Base-by-base conservation (phyloP, 495 filamentous ascomycete species). In the Cetradonia linearis region DNA sequence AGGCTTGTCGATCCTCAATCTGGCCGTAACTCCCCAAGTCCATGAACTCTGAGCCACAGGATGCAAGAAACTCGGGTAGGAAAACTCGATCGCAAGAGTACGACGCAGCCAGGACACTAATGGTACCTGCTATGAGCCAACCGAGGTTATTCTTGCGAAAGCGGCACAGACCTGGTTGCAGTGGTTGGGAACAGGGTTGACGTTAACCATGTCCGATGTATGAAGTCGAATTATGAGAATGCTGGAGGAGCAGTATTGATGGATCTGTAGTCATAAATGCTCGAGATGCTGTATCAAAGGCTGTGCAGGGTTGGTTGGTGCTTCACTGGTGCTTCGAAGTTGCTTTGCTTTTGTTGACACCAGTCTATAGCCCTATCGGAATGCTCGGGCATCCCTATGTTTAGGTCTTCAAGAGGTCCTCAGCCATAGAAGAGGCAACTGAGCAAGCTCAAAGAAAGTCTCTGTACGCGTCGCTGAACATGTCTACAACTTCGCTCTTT, bases 301-400 rank as follows among this genome's bases (percentile, higher is more conserved):
- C n/a, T 46, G 25, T 46, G 42, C 20, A 46, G 16, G n/a, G 42
- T 46, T 46, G 42, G 42, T 46, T 46, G 42, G 42, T 46, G 42
- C 42, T 25, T 46, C 42, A 46, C n/a, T 46, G 42, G 9, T 46
- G 42, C 42, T 46, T 46, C 42, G 42, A 25, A 46, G 7, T 23
- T 23, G 42, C 13, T 25, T 13, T 46, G 20, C 20, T 46, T 25
- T 13, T 46, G 20, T 23, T 23, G 20, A 46, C 3, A 20, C 20
- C 5, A 4, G 42, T 23, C 0, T 46, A 20, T 46, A 5, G 2
- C n/a, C 20, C 20, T 46, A 46, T 46, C 42, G 42, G 40, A 20
- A 23, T 46, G 42, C 42, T 7, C n/a, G 42, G 42, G 3, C n/a
- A 46, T 46, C n/a, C 42, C 9, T 25, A 1, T 46, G n/a, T 23